Evolutionary conservation across 371 early-diverging fungal genomes (phyloP).

Genomic region (Massospora cicadina): DNA sequence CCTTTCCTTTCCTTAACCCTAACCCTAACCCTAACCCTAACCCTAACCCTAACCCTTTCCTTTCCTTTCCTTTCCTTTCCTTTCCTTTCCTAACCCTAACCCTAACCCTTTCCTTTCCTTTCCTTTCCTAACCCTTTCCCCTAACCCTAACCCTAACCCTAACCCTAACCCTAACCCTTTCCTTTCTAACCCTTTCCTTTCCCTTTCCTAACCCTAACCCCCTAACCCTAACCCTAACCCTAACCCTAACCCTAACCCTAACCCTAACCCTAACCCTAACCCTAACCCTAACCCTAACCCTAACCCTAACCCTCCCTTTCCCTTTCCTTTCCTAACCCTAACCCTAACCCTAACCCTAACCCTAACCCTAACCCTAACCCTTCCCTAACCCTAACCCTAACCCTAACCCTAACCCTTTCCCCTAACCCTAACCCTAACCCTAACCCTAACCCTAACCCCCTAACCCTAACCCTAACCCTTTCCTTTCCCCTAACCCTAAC

Average conservation of each 20-base stretch:
- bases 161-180: constrained; percentile 8
- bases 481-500: constrained; percentile 6
- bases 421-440: constrained; percentile 11
- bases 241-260: constrained; percentile 10
- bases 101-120: constrained; percentile 7
- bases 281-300: constrained; percentile 9
- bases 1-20: constrained; percentile 2
- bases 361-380: constrained; percentile 10
- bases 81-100: constrained; percentile 7
- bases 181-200: neutral
- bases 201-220: constrained; percentile 6
- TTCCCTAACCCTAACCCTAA: constrained; percentile 10
- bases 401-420: constrained; percentile 8
- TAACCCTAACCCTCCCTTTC: neutral
- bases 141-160: constrained; percentile 10
- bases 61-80: neutral
- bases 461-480: constrained; percentile 9
- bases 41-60: constrained; percentile 8
- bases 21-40: constrained; percentile 10
- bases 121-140: constrained; percentile 7
- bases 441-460: constrained; percentile 10
- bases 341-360: constrained; percentile 10
- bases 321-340: constrained; percentile 8
- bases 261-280: constrained; percentile 10
- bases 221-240: constrained; percentile 10